These are phyloP conservation scores for Bathelium albidoporum DNA, from an alignment of 495 filamentous ascomycete genomes.

Conservation along the genomic window DNA sequence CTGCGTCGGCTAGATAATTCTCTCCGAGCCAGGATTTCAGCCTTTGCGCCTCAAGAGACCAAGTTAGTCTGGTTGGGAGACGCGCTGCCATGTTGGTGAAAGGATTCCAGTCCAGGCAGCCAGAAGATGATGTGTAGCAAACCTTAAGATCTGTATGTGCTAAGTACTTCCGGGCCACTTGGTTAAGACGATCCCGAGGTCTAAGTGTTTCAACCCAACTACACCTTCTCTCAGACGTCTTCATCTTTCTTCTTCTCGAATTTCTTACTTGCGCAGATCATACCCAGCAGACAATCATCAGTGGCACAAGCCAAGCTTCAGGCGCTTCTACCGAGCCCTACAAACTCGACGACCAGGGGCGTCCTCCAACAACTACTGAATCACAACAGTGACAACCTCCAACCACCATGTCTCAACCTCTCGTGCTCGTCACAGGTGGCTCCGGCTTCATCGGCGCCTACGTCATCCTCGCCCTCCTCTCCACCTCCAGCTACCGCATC, in stretches of 20 bases:
- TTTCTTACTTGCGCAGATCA: too few species aligned
- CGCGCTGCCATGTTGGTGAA: too few species aligned
- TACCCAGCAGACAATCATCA: neutral
- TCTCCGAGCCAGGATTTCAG: neutral
- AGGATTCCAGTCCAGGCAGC: too few species aligned
- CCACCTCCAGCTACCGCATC: slow-evolving; percentile 11
- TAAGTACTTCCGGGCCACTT: neutral
- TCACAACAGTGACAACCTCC: neutral
- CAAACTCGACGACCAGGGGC: neutral
- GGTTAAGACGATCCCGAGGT: neutral
- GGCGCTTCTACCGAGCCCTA: neutral
- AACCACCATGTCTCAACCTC: neutral
- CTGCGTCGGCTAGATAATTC: neutral
- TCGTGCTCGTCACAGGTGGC: slow-evolving; percentile 16
- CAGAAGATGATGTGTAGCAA: neutral
- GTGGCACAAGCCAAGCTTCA: neutral
- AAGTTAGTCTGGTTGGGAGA: too few species aligned
- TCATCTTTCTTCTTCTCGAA: neutral
- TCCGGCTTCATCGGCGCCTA: slow-evolving; percentile 13
- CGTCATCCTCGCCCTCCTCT: slow-evolving; percentile 9
- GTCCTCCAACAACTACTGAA: neutral
- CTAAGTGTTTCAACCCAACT: neutral
- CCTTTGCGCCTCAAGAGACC: neutral
- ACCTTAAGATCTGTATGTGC: too few species aligned
- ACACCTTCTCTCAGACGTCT: neutral